Evolutionary conservation across 768 basidiomycete genomes (phyloP).

Genomic region (Agaricus subrufescens): DNA sequence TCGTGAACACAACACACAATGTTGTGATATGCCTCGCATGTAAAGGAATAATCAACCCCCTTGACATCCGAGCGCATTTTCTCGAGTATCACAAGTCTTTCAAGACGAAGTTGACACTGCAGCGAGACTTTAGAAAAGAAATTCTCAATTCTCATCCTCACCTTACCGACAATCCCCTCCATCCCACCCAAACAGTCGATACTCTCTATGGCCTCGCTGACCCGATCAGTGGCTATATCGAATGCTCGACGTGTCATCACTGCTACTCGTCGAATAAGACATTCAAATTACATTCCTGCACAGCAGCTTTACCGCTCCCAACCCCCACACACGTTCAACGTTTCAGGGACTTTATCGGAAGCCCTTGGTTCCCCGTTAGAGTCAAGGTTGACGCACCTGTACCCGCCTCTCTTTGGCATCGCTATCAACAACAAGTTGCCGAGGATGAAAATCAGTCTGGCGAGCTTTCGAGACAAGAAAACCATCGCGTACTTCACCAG

Average conservation of each 20-base stretch:
- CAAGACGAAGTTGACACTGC: neutral
- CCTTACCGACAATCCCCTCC: constrained; percentile 2
- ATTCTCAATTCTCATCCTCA: neutral
- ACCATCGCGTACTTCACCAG: too few species aligned
- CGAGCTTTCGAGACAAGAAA: too few species aligned
- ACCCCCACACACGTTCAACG: too few species aligned
- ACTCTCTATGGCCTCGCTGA: neutral
- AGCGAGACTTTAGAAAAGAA: neutral
- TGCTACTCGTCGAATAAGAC: neutral
- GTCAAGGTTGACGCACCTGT: too few species aligned
- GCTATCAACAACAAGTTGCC: too few species aligned
- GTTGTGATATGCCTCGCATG: constrained; percentile 6
- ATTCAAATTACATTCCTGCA: neutral
- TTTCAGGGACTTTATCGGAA: too few species aligned
- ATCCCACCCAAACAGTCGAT: neutral
- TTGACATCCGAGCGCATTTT: constrained; percentile 2
- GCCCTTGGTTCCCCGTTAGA: too few species aligned
- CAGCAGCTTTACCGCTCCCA: too few species aligned
- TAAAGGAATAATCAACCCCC: neutral
- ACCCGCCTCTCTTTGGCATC: too few species aligned
- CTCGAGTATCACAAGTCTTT: neutral
- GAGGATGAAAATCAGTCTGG: too few species aligned
- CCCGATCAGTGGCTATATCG: neutral
- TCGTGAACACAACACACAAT: neutral
- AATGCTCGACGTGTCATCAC: constrained; percentile 1